phyloP scores from a whole-genome alignment of 163 green algal genomes.

The Scenedesmus sp. region DNA sequence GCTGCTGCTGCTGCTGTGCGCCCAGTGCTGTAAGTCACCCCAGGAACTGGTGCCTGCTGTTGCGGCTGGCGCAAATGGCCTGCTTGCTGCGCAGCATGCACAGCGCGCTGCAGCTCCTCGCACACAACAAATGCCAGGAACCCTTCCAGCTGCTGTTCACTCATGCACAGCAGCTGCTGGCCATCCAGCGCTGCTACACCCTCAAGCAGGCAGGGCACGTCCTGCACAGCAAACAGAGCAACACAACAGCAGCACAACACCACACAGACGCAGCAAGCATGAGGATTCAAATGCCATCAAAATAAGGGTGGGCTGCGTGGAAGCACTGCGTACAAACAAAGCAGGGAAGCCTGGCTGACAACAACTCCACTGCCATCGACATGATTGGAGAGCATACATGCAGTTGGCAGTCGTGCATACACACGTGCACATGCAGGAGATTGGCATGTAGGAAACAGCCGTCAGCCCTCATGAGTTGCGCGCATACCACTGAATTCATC shows the following conservation, averaged over 20 bases:
- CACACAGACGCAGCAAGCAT: too few relatives aligned
- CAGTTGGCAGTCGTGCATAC: too few relatives aligned
- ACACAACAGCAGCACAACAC: background rate
- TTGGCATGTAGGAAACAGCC: too few relatives aligned
- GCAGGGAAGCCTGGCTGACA: background rate
- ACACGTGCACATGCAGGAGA: too few relatives aligned
- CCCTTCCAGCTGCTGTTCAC: background rate
- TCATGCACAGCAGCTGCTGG: constrained; percentile 3
- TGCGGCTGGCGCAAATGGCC: background rate
- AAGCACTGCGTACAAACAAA: too few relatives aligned
- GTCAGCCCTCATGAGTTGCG: too few relatives aligned
- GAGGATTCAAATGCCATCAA: too few relatives aligned
- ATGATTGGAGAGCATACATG: too few relatives aligned
- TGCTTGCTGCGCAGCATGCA: background rate
- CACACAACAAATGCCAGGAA: background rate
- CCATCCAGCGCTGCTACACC: background rate
- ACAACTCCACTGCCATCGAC: too few relatives aligned
- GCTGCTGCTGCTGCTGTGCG: too few relatives aligned
- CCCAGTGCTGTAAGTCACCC: too few relatives aligned
- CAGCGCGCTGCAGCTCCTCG: background rate
- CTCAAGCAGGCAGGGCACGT: background rate
- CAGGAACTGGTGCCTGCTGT: constrained; percentile 1
- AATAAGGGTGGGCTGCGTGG: too few relatives aligned
- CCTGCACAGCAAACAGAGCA: background rate
- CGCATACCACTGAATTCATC: background rate